These are phyloP conservation scores for Sphaerosporella brunnea DNA, from an alignment of 495 filamentous ascomycete genomes.

Conservation along the genomic window DNA sequence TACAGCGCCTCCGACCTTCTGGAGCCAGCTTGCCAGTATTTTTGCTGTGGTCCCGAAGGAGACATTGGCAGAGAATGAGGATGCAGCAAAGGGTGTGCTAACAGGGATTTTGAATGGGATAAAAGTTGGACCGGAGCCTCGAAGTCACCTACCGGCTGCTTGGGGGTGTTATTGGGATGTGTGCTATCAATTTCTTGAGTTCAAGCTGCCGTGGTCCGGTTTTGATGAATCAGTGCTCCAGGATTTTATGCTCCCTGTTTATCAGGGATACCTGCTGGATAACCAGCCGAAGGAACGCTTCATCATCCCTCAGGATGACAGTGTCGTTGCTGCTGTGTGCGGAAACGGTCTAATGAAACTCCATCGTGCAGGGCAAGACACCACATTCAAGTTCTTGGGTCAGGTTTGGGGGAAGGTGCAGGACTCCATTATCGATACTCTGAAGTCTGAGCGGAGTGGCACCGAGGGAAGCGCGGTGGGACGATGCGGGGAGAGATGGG, in stretches of 20 bases:
- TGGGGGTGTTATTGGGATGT: slow-evolving; percentile 53
- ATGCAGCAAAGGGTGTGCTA: slow-evolving; percentile 38
- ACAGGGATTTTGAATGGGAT: slow-evolving; percentile 51
- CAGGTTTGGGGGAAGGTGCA: slow-evolving; percentile 1
- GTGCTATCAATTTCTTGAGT: slow-evolving; percentile 12
- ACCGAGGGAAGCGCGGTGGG: background rate
- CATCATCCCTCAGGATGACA: background rate
- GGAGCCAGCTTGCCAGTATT: slow-evolving; percentile 45
- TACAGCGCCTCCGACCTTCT: slow-evolving; percentile 47
- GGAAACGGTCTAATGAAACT: slow-evolving; percentile 6
- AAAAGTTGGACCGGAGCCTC: slow-evolving; percentile 51
- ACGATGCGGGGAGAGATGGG: background rate
- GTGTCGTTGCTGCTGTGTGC: slow-evolving; percentile 3
- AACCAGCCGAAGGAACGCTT: background rate
- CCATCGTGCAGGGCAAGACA: background rate
- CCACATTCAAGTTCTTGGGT: background rate
- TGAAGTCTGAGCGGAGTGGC: background rate
- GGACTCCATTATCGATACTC: background rate
- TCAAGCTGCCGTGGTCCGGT: background rate
- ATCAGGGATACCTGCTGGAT: background rate
- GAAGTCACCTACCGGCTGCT: slow-evolving; percentile 43
- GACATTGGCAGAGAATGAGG: slow-evolving; percentile 33
- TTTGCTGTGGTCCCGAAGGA: slow-evolving; percentile 40
- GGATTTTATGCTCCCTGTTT: background rate
- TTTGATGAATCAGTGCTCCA: background rate